Percentiles rank a stretch among this genome's conserved stretches.
These are phyloP conservation scores for Lodderomyces jiufengensis DNA, from an alignment of 1,139 yeast genomes.

Conservation along the genomic window DNA sequence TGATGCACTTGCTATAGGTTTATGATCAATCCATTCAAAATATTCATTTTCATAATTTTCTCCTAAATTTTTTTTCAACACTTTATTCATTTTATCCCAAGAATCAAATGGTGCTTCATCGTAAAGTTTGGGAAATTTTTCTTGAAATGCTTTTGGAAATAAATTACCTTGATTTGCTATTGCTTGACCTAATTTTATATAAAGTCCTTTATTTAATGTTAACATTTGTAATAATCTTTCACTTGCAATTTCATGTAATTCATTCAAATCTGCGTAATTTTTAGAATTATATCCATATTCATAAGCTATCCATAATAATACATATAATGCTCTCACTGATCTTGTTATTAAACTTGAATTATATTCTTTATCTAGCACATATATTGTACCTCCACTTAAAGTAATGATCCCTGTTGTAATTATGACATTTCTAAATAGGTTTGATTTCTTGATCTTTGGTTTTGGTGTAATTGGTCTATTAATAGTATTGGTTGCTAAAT, in stretches of 20 bases:
- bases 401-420: conserved; percentile 7
- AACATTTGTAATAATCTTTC: conserved; percentile 52
- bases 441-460: too few relatives aligned
- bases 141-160: conserved; percentile 62
- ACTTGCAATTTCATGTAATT: conserved; percentile 60
- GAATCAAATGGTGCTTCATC: conserved; percentile 70
- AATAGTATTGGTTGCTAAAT: neutral
- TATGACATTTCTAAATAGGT: too few relatives aligned
- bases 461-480: neutral
- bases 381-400: conserved; percentile 18
- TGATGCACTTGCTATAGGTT: conserved; percentile 67
- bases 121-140: conserved; percentile 52
- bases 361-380: conserved; percentile 36
- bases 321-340: conserved; percentile 48
- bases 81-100: conserved; percentile 51
- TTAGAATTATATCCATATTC: conserved; percentile 53
- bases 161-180: conserved; percentile 67
- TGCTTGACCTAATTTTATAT: conserved; percentile 74
- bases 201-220: conserved; percentile 62
- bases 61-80: conserved; percentile 47
- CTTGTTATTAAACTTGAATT: conserved; percentile 51
- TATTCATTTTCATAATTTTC: conserved; percentile 38
- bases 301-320: conserved; percentile 50
- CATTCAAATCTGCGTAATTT: conserved; percentile 40
- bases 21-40: conserved; percentile 46